Evolutionary conservation across 2,329 filamentous ascomycete genomes (phyloP).

Genomic region (Trichoderma lentiforme): DNA sequence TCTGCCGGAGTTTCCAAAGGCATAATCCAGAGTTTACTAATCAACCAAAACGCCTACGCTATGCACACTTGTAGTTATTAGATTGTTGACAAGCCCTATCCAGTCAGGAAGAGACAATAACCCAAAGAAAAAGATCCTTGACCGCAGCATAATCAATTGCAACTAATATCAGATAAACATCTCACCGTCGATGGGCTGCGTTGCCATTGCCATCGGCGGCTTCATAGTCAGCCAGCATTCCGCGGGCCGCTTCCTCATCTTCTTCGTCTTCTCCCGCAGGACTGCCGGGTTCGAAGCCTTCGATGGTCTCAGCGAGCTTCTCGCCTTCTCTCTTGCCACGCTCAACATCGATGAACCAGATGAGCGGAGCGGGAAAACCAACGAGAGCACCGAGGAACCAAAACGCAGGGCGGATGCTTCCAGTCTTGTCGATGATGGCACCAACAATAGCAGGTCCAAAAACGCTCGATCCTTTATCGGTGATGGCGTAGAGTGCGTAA

Average conservation of each 20-base stretch:
- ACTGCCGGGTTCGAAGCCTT: slow-evolving; percentile 44
- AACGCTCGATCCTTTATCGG: slow-evolving; percentile 90
- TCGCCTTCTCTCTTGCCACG: slow-evolving; percentile 68
- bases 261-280: slow-evolving; percentile 21
- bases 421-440: slow-evolving; percentile 79
- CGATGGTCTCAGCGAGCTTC: slow-evolving; percentile 59
- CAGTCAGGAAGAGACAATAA: neutral
- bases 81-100: neutral
- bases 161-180: neutral
- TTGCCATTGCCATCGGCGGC: neutral
- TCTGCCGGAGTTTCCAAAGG: neutral
- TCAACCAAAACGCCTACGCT: slow-evolving; percentile 25
- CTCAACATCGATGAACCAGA: slow-evolving; percentile 82
- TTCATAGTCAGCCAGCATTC: slow-evolving; percentile 22
- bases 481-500: slow-evolving; percentile 94
- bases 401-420: slow-evolving; percentile 82
- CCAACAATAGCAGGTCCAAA: slow-evolving; percentile 95
- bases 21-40: neutral
- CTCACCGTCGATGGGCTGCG: slow-evolving; percentile 6
- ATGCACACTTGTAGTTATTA: slow-evolving; percentile 20
- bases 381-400: slow-evolving; percentile 88
- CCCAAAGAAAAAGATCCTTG: neutral
- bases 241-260: slow-evolving; percentile 26
- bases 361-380: slow-evolving; percentile 76
- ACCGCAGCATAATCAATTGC: neutral